Evolutionary conservation across 768 basidiomycete genomes (phyloP).

Genomic region (Collybia sp.): DNA sequence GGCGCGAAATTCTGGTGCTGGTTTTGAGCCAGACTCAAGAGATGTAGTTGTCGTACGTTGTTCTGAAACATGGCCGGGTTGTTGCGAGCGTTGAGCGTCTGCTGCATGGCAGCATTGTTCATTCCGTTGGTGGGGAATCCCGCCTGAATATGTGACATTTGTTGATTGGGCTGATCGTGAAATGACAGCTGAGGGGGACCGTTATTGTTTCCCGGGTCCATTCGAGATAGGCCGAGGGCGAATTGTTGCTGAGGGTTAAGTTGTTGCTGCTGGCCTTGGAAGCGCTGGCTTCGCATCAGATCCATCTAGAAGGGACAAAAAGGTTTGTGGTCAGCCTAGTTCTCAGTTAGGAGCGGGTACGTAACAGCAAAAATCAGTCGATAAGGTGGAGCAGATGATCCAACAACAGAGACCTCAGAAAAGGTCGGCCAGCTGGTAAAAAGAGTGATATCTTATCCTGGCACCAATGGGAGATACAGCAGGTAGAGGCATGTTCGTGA

Average conservation of each 20-base stretch:
- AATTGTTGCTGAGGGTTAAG: slow-evolving; percentile 31
- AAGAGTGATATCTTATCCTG: too few species aligned
- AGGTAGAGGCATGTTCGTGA: not conserved
- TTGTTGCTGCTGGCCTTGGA: slow-evolving; percentile 26
- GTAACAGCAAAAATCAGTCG: slow-evolving; percentile 9
- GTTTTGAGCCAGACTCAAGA: slow-evolving; percentile 40
- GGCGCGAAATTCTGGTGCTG: slow-evolving; percentile 9
- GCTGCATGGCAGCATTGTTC: slow-evolving; percentile 23
- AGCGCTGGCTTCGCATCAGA: slow-evolving; percentile 38
- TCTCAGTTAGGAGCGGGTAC: slow-evolving; percentile 15
- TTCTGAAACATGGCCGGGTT: slow-evolving; percentile 8
- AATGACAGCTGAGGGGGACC: too few species aligned
- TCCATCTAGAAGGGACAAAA: slow-evolving; percentile 31
- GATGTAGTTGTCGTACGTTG: slow-evolving; percentile 36
- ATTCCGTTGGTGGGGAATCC: slow-evolving; percentile 34
- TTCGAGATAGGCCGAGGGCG: slow-evolving; percentile 26
- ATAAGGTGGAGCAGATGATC: slow-evolving; percentile 12
- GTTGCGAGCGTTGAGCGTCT: slow-evolving; percentile 11
- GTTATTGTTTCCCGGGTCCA: too few species aligned
- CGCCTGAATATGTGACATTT: slow-evolving; percentile 31
- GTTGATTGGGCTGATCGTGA: slow-evolving; percentile 21
- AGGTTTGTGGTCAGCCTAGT: slow-evolving; percentile 14
- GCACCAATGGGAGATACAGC: not conserved
- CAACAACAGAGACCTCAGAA: too few species aligned
- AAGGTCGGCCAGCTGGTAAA: too few species aligned